phyloP scores from a whole-genome alignment of 345 rosid genomes.

The Hypericum perforatum region DNA sequence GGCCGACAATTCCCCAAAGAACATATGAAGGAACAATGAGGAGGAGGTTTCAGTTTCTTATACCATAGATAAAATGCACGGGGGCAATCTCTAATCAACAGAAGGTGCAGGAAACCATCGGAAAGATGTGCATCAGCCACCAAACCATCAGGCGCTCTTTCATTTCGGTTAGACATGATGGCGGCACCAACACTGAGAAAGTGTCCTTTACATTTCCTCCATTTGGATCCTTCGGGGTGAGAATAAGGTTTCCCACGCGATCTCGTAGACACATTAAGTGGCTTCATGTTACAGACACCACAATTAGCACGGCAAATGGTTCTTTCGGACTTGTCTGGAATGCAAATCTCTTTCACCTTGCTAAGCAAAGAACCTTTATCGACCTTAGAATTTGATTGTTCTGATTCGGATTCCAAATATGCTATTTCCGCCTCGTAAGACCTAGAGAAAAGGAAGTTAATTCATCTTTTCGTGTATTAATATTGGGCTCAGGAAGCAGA shows the following conservation, averaged over 20 bases:
- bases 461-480: not conserved
- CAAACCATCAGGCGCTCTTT: slow-evolving; percentile 90
- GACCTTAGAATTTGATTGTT: slow-evolving; percentile 18
- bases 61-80: slow-evolving; percentile 79
- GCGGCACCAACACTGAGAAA: slow-evolving; percentile 90
- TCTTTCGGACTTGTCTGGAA: slow-evolving; percentile 44
- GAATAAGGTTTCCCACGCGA: slow-evolving; percentile 21
- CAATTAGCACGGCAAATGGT: slow-evolving; percentile 61
- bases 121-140: slow-evolving; percentile 95
- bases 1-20: not conserved
- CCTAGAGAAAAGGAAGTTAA: slow-evolving; percentile 24
- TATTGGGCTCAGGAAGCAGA: not conserved
- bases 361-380: slow-evolving; percentile 21
- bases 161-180: slow-evolving; percentile 75
- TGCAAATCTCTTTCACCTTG: slow-evolving; percentile 26
- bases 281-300: slow-evolving; percentile 39
- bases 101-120: slow-evolving; percentile 86
- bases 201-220: slow-evolving; percentile 57
- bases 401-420: slow-evolving; percentile 50
- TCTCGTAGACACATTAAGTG: slow-evolving; percentile 15
- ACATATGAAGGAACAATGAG: not conserved
- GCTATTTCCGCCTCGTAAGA: slow-evolving; percentile 84
- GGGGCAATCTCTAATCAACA: slow-evolving; percentile 78
- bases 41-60: slow-evolving; percentile 1
- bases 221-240: slow-evolving; percentile 33